Base-by-base conservation (phyloP, 495 filamentous ascomycete species). In the Hypomontagnella submonticulosa region DNA sequence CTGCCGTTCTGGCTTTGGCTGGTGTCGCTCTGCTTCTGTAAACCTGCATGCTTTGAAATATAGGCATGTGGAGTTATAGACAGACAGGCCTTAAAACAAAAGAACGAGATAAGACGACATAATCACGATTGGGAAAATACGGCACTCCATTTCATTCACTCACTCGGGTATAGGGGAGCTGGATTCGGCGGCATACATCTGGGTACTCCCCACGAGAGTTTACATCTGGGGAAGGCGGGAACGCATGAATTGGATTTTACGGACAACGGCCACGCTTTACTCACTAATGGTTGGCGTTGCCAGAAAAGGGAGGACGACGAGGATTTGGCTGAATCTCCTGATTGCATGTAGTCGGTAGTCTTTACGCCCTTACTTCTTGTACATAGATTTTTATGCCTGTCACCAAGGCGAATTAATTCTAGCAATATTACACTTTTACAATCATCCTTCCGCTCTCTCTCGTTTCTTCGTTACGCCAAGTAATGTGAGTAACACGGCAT, bases 1-100 rank as follows among this genome's bases (percentile, higher is more conserved):
- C 69, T 2, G 79, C 75, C 4, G 20, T 78, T 12, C 69, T 76
- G 13, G 79, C 78, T 12, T 19, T 78, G 13, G 57, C 79, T 7
- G 79, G 74, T n/a, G 63, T 77, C 12, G 63, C 74, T 8, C 72
- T 67, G 18, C 47, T 81, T 37, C 64, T 81, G 38, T 81, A 72
- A 69, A 50, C 5, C 36, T n/a, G 43, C 30, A 19, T 23, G 44
- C 60, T 55, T 64, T 57, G 48, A 67, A 58, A 58, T 8, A 53
- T 8, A 40, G 32, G 47, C 34, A 52, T 10, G 2, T 23, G 23
- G 40, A 20, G 15, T n/a, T 34, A 32, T 23, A 36, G 13, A 40
- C 20, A 27, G 8, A 10, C 18, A n/a, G n/a, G n/a, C 18, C 10
- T 6, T 46, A 36, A 32, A 16, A 37, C 34, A 15, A n/a, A n/a